Base-by-base conservation (phyloP, 1,284 basidiomycete species). In the Fomes fomentarius region DNA sequence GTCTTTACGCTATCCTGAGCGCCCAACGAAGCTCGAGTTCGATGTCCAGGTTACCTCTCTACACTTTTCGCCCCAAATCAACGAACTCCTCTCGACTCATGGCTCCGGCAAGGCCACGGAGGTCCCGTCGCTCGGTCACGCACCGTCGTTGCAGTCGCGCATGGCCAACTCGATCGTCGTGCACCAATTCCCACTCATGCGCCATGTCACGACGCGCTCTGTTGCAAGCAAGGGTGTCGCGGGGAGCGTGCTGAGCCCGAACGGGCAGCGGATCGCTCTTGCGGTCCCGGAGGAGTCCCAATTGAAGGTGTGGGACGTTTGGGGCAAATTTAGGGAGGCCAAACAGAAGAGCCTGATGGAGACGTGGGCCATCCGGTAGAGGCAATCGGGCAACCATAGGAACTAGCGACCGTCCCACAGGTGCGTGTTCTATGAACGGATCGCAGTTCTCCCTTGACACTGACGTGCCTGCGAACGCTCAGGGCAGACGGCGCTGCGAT, bases 1-100 rank as follows among this genome's bases (percentile, higher is more conserved):
- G 1, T 71, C 74, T 3, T 66, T 71, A 19, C 77, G 83, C 11
- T 74, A 78, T 3, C 81, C 87, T 4, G 79, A 83, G 35, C 81
- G 79, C 34, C 59, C 59, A 1, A 57, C 47, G 19, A 57, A 54
- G 53, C 71, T 92, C 25, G 79, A 83, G 47, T 81, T 87, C 2
- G 79, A 82, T 12, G 82, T 85, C 5, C 85, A 87, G 60, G 83
- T 96, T 52, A 93, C 91, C 3, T 89, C 89, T 3, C 74, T 97
- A 17, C 83, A 93, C 60, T 97, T 91, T 77, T 91, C 91, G 11
- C 84, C 88, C 2, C 87, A 94, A 65, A 87, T 90, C 66, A 93
- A 93, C 62, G 95, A 97, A 68, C 74, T 97, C 25, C 74, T 96
- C n/a, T 91, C 86, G 38, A 92, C 93, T 0, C 93, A 95, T 65